Conservation (phyloP, 768 basidiomycete genomes). For the Suillus ampliporus region DNA sequence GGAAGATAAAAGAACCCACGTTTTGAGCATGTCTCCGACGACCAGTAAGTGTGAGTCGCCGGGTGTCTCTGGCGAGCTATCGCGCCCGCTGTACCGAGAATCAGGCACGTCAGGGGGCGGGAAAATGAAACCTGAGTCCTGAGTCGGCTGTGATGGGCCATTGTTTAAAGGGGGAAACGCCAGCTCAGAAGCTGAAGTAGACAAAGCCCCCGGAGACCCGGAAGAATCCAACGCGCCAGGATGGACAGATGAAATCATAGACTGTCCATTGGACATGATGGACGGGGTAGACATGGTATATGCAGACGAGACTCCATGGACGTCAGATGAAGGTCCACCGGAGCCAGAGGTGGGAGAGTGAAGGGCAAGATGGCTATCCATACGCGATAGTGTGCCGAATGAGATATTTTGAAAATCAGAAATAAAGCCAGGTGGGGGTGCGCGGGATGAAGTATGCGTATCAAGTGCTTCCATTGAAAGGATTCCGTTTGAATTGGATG, state of each 20-base stretch:
- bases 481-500: slow-evolving; percentile 41
- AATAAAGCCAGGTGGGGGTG: slow-evolving; percentile 44
- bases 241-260: slow-evolving; percentile 16
- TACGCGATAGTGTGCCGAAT: slow-evolving; percentile 45
- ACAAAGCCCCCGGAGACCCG: slow-evolving; percentile 23
- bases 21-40: slow-evolving; percentile 55
- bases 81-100: slow-evolving; percentile 18
- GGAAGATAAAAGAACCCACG: slow-evolving; percentile 45
- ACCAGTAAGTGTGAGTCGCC: slow-evolving; percentile 55
- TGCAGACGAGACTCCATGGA: slow-evolving; percentile 45
- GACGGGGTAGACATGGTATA: slow-evolving; percentile 20
- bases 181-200: slow-evolving; percentile 29
- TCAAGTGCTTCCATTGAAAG: slow-evolving; percentile 39
- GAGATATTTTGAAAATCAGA: slow-evolving; percentile 46
- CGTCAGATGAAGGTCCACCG: slow-evolving; percentile 40
- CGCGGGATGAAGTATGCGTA: slow-evolving; percentile 17
- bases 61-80: slow-evolving; percentile 36
- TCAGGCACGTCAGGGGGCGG: slow-evolving; percentile 31
- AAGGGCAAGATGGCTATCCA: slow-evolving; percentile 38
- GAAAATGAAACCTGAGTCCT: slow-evolving; percentile 31
- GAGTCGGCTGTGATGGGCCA: slow-evolving; percentile 14
- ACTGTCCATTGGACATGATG: slow-evolving; percentile 6
- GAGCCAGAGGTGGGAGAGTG: slow-evolving; percentile 32
- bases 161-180: slow-evolving; percentile 28
- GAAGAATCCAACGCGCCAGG: slow-evolving; percentile 19